A percentile compares a stretch with the other conserved stretches of the same genome.
These are phyloP conservation scores for Phoma sp. DNA, from an alignment of 2,329 filamentous ascomycete species.

Conservation along the genomic window DNA sequence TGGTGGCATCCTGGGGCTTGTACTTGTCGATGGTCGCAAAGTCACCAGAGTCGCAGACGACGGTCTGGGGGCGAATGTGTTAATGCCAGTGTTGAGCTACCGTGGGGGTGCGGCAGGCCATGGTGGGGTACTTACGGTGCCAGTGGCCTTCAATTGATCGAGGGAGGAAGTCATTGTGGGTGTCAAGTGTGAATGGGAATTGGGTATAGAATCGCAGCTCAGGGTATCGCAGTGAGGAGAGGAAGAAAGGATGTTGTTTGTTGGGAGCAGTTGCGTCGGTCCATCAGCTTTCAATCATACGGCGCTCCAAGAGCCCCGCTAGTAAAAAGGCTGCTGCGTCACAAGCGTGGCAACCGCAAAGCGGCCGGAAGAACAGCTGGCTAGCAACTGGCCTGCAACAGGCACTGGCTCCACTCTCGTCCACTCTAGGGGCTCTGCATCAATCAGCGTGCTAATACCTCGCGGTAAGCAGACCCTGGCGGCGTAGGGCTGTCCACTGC, in stretches of 20 bases:
- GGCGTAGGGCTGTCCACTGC: constrained; percentile 14
- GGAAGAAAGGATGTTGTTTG: constrained; percentile 22
- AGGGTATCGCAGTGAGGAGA: constrained; percentile 5
- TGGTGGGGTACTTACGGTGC: constrained; percentile 77
- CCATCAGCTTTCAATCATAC: constrained; percentile 30
- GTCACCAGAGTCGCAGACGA: constrained; percentile 95
- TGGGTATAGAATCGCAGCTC: neutral
- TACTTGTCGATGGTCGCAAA: constrained; percentile 93
- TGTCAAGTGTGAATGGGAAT: constrained; percentile 13
- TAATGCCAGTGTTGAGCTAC: constrained; percentile 4
- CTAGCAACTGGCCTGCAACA: constrained; percentile 18
- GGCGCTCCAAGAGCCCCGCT: constrained; percentile 31
- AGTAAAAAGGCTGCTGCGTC: constrained; percentile 41
- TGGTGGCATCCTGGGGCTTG: constrained; percentile 99
- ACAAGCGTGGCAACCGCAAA: constrained; percentile 40
- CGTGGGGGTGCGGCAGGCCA: constrained; percentile 19
- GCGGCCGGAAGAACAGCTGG: constrained; percentile 30
- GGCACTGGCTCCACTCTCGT: constrained; percentile 25
- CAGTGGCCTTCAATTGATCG: constrained; percentile 94
- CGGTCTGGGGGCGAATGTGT: too few relatives aligned
- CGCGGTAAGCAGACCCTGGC: constrained; percentile 29
- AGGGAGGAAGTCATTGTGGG: constrained; percentile 81
- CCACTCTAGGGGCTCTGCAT: constrained; percentile 20
- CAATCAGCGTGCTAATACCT: constrained; percentile 36
- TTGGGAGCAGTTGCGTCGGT: constrained; percentile 30